Evolutionary conservation across 495 filamentous ascomycete genomes (phyloP), one percentile per base, ranked within the genome.

Genomic region (Neurospora sp.): DNA sequence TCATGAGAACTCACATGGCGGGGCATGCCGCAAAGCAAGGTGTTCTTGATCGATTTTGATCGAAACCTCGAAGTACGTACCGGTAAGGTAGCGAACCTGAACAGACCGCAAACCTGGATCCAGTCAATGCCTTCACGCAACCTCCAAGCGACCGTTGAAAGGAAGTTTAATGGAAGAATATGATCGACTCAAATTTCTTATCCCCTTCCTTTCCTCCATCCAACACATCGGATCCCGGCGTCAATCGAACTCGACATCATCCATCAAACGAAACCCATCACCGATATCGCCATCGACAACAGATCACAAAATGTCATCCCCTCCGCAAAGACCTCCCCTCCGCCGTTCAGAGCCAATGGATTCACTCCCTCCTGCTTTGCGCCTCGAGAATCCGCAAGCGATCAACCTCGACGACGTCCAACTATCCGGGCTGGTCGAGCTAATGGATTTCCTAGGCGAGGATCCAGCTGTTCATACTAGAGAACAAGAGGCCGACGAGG

Each of bases 141-240:
- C 42, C 18, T 18, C 9, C 42, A n/a, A 46, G 18, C 0, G 42
- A 46, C 18, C 18, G 42, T n/a, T 3, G 11, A 40, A 46, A n/a
- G 42, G 0, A n/a, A 0, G 18, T n/a, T n/a, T 8, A 18, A 18
- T 8, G 16, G 1, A 3, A n/a, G 42, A n/a, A n/a, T 0, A n/a
- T 46, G 42, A 0, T 0, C 18, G 42, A 9, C 18, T 46, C 0
- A 3, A n/a, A n/a, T n/a, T 0, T n/a, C 18, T 0, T 44, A 0
- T 44, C 18, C 42, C 3, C 18, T 46, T n/a, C 18, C 1, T 0
- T n/a, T n/a, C 18, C 42, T n/a, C 18, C 18, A n/a, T 46, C 18
- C 18, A n/a, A 18, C 0, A 46, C 18, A n/a, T n/a, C 18, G 41
- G 41, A 44, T 44, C 16, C 2, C 42, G 18, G n/a, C 18, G 7